Evolutionary conservation across 768 basidiomycete genomes (phyloP).

Genomic region (Calocera cornea): DNA sequence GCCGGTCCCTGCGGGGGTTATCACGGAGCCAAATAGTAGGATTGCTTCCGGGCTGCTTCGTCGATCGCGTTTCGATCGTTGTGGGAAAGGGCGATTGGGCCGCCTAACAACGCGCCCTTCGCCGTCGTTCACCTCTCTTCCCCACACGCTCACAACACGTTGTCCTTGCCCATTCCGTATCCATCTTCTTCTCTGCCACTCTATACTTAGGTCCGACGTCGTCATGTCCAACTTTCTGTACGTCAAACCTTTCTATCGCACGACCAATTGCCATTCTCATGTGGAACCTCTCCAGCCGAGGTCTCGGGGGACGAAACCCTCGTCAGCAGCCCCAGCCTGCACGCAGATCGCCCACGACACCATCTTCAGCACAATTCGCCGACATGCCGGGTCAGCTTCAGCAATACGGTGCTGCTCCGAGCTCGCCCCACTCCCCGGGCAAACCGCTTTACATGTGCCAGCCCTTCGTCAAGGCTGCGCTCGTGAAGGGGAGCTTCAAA

Average conservation of each 20-base stretch:
- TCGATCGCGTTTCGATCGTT: constrained; percentile 1
- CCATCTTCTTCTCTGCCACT: neutral
- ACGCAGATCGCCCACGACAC: neutral
- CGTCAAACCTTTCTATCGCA: neutral
- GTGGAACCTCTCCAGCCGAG: neutral
- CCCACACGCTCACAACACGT: neutral
- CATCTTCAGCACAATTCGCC: neutral
- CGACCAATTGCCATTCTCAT: neutral
- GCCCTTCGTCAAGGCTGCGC: constrained; percentile 86
- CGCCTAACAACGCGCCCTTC: neutral
- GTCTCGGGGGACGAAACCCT: neutral
- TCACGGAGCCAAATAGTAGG: neutral
- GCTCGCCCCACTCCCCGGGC: constrained; percentile 6
- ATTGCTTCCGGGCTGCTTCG: neutral
- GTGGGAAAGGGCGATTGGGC: neutral
- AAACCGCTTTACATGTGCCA: constrained; percentile 83
- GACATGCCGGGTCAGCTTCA: neutral
- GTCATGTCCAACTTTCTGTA: neutral
- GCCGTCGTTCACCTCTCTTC: neutral
- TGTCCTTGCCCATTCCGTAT: neutral
- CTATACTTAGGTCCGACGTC: neutral
- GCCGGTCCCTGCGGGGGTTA: no score
- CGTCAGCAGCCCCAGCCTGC: neutral
- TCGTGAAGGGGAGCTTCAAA: constrained; percentile 97
- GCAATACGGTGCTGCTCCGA: neutral